A percentile compares a stretch with the other conserved stretches of the same genome.
Evolutionary conservation across 495 filamentous ascomycete species (phyloP).

Genomic region (Penicillium turbatum): DNA sequence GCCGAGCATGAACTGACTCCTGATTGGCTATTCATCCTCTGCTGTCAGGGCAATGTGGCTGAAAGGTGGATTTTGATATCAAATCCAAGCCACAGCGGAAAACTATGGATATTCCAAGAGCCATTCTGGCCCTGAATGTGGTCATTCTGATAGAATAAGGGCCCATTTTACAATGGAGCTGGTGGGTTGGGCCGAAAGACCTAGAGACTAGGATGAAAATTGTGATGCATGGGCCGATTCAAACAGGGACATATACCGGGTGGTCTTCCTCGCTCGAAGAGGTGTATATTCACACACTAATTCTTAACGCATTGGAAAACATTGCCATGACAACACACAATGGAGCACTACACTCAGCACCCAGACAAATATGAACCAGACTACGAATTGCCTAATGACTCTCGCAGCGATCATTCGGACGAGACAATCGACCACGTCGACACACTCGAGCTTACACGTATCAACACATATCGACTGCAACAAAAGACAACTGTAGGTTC

Average conservation of each 20-base stretch:
- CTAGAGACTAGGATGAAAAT: neutral
- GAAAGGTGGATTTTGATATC: conserved; percentile 1
- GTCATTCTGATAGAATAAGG: conserved; percentile 1
- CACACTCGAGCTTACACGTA: conserved; percentile 23
- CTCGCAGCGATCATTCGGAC: conserved; percentile 4
- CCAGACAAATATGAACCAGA: neutral
- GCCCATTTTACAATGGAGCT: conserved; percentile 4
- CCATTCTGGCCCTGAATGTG: conserved; percentile 1
- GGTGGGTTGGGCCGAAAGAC: neutral
- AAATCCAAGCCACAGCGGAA: conserved; percentile 12
- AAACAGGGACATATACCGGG: neutral
- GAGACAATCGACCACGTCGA: conserved; percentile 11
- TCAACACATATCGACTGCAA: conserved; percentile 31
- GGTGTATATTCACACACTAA: neutral
- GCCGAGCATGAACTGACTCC: neutral
- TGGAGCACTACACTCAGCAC: neutral
- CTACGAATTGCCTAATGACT: neutral
- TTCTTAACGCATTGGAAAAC: neutral
- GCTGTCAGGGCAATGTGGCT: neutral
- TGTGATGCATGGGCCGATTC: neutral
- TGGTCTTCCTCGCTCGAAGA: neutral
- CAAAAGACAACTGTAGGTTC: conserved; percentile 30
- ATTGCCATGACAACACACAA: conserved; percentile 1
- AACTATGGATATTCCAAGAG: conserved; percentile 10
- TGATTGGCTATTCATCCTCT: neutral